These are phyloP conservation scores for Abelmoschus esculentus DNA, from an alignment of 345 rosid species.

Conservation along the genomic window DNA sequence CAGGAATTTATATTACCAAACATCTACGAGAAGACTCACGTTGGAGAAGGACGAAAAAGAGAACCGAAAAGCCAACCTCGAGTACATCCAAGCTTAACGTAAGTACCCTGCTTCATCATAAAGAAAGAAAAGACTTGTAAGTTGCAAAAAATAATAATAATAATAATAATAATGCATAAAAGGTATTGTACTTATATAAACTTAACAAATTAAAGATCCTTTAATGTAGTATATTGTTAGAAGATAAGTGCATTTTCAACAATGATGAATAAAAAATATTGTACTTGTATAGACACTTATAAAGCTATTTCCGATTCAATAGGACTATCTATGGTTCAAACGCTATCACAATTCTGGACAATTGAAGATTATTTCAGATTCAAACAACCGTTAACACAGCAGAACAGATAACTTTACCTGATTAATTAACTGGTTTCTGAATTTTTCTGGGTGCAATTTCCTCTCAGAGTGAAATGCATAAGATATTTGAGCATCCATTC, in stretches of 20 bases:
- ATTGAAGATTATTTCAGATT: not conserved
- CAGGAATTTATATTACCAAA: not conserved
- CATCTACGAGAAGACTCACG: constrained; percentile 28
- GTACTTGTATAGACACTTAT: no score
- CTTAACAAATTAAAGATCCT: constrained; percentile 9
- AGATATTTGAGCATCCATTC: constrained; percentile 78
- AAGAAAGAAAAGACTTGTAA: constrained; percentile 8
- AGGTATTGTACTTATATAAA: not conserved
- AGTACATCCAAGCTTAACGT: constrained; percentile 59
- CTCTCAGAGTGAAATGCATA: constrained; percentile 67
- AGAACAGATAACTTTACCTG: constrained; percentile 32
- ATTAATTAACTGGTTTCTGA: constrained; percentile 54
- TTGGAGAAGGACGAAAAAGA: constrained; percentile 45
- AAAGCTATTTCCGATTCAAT: no score
- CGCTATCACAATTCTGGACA: not conserved
- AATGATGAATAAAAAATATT: no score
- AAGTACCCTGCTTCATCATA: constrained; percentile 42
- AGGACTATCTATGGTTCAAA: not conserved
- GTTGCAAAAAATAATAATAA: no score
- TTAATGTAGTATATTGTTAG: not conserved
- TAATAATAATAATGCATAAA: not conserved
- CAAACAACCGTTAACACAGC: not conserved
- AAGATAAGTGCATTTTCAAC: no score
- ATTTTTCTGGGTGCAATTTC: constrained; percentile 57
- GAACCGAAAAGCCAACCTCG: constrained; percentile 60